These are phyloP conservation scores for Cynara cardunculus DNA, from an alignment of 129 eudicot genomes.

Conservation along the genomic window DNA sequence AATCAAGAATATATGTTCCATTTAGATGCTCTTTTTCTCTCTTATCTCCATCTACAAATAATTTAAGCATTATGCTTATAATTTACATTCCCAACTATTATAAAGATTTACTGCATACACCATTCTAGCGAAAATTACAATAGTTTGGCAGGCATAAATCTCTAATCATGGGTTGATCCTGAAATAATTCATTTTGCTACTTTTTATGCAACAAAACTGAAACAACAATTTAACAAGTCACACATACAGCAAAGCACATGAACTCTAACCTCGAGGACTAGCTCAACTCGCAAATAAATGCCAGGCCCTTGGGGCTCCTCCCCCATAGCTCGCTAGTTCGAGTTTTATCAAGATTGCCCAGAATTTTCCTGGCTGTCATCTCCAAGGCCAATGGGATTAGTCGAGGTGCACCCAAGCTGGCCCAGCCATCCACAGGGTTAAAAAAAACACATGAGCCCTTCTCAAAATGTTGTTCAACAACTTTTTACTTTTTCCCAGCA, in stretches of 20 bases:
- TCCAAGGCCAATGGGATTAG: too few species aligned
- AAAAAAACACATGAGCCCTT: too few species aligned
- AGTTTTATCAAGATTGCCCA: too few species aligned
- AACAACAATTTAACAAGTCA: constrained; percentile 5
- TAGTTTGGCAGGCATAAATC: too few species aligned
- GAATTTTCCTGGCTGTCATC: too few species aligned
- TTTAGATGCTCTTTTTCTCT: neutral
- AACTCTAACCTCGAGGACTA: neutral
- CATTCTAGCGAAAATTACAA: neutral
- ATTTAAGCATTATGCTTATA: neutral
- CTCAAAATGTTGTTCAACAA: neutral
- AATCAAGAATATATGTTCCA: neutral
- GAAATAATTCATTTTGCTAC: neutral
- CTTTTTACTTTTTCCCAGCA: neutral
- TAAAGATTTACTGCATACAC: neutral
- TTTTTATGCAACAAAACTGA: neutral
- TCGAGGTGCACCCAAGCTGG: too few species aligned
- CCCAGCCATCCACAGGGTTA: too few species aligned
- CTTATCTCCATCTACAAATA: neutral
- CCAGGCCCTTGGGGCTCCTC: too few species aligned
- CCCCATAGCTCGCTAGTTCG: too few species aligned
- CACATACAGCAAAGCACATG: neutral
- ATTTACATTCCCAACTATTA: neutral
- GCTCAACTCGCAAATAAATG: neutral
- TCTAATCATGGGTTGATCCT: neutral